Percentiles rank a stretch among this genome's conserved stretches.
phyloP scores from a whole-genome alignment of 768 basidiomycete genomes.

The Mrakia blollopis region DNA sequence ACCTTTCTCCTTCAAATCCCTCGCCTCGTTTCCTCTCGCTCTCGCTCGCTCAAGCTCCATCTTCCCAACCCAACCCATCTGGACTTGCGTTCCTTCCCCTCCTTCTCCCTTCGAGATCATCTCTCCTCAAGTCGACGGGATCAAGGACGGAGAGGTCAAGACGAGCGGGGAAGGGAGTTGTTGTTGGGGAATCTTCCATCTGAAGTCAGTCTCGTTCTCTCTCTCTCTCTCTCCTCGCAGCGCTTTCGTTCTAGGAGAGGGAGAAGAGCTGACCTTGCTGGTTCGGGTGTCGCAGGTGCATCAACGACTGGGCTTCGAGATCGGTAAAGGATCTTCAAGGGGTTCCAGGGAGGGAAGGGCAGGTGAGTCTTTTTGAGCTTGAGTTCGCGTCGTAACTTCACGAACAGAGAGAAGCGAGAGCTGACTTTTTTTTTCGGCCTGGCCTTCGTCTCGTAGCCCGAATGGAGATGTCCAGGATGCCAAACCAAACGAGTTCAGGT shows the following conservation, averaged over 20 bases:
- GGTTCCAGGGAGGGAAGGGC: slow-evolving; percentile 6
- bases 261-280: not conserved
- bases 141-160: slow-evolving; percentile 20
- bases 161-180: not conserved
- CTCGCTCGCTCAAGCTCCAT: slow-evolving; percentile 10
- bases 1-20: not conserved
- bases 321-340: slow-evolving; percentile 23
- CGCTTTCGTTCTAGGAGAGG: not conserved
- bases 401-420: not conserved
- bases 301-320: slow-evolving; percentile 32
- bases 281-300: slow-evolving; percentile 8
- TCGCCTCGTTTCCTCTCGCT: not conserved
- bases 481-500: slow-evolving; percentile 20
- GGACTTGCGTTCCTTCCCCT: slow-evolving; percentile 21
- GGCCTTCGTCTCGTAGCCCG: too few relatives aligned
- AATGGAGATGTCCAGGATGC: slow-evolving; percentile 31
- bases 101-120: not conserved
- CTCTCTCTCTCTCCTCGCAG: not conserved
- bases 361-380: not conserved
- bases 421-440: not conserved
- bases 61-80: slow-evolving; percentile 22
- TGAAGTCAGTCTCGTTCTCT: slow-evolving; percentile 10
- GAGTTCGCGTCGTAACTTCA: not conserved
- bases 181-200: slow-evolving; percentile 30
- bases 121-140: slow-evolving; percentile 12